A percentile compares a stretch with the other conserved stretches of the same genome.
These are phyloP conservation scores for Talaromyces adpressus DNA, from an alignment of 495 filamentous ascomycete species.

Conservation along the genomic window DNA sequence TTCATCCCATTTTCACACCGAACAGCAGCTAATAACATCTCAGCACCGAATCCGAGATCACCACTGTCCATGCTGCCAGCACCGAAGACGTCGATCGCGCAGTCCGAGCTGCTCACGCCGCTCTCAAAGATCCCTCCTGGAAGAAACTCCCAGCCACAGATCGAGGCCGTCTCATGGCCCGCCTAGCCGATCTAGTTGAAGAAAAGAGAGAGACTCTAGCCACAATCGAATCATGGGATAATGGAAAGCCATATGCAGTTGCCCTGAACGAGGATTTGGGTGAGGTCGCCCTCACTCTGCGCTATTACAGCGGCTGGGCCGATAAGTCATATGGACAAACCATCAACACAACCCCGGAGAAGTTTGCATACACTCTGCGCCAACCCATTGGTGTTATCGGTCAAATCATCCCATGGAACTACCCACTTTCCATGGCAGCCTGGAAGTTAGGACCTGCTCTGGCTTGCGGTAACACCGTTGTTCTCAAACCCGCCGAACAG, in stretches of 20 bases:
- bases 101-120: conserved; percentile 73
- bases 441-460: conserved; percentile 95
- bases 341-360: conserved; percentile 67
- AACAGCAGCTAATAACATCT: neutral
- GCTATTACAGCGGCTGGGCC: conserved; percentile 83
- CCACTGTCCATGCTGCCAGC: conserved; percentile 72
- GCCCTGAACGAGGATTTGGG: conserved; percentile 63
- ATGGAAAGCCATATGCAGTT: conserved; percentile 77
- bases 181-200: conserved; percentile 63
- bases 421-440: conserved; percentile 78
- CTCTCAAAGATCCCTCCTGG: conserved; percentile 75
- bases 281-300: conserved; percentile 64
- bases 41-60: conserved; percentile 69
- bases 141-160: conserved; percentile 61
- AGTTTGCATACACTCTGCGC: conserved; percentile 82
- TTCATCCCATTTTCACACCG: neutral
- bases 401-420: conserved; percentile 92
- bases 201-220: conserved; percentile 66
- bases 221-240: conserved; percentile 89
- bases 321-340: conserved; percentile 89
- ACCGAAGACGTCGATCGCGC: conserved; percentile 74
- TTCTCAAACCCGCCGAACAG: conserved; percentile 92
- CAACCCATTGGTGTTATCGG: conserved; percentile 86
- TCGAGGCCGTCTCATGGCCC: conserved; percentile 67
- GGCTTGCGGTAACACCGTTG: conserved; percentile 80